Percentiles rank a stretch among this genome's conserved stretches.
These are phyloP conservation scores for Aspergillus sp. DNA, from an alignment of 2,329 filamentous ascomycete genomes.

Conservation along the genomic window DNA sequence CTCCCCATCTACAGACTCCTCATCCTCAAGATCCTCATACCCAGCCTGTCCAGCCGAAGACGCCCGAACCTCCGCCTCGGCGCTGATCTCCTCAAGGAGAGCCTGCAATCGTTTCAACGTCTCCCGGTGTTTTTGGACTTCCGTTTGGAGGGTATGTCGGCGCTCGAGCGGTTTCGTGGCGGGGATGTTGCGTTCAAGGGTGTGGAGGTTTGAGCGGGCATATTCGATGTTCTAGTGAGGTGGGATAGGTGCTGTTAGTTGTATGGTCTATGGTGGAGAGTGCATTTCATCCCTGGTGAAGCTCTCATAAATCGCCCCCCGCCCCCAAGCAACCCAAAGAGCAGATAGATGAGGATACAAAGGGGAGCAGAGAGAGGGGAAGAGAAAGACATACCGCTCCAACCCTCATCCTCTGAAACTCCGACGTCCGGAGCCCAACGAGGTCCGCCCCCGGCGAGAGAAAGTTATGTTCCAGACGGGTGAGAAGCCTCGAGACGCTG, in stretches of 20 bases:
- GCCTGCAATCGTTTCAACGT: slow-evolving; percentile 33
- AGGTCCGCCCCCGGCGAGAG: slow-evolving; percentile 40
- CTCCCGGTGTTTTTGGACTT: slow-evolving; percentile 40
- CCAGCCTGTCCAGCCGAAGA: background rate
- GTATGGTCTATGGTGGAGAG: too few species aligned
- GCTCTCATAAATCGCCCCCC: too few species aligned
- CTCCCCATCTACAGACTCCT: slow-evolving; percentile 25
- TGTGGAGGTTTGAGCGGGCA: slow-evolving; percentile 41
- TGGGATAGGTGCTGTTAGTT: background rate
- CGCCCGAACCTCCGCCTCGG: slow-evolving; percentile 20
- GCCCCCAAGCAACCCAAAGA: background rate
- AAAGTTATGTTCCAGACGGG: slow-evolving; percentile 44
- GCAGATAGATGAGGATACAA: too few species aligned
- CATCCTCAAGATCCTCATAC: slow-evolving; percentile 13
- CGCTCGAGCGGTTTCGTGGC: slow-evolving; percentile 39
- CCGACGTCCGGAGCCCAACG: slow-evolving; percentile 37
- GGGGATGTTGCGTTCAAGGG: slow-evolving; percentile 42
- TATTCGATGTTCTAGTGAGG: slow-evolving; percentile 44
- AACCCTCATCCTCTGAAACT: slow-evolving; percentile 44
- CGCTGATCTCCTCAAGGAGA: slow-evolving; percentile 32
- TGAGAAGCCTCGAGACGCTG: slow-evolving; percentile 43
- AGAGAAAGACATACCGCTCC: slow-evolving; percentile 33
- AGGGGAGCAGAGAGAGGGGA: background rate
- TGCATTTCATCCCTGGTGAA: too few species aligned
- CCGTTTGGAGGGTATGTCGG: slow-evolving; percentile 40